Evolutionary conservation across 192 early-diverging fungal species (phyloP).

Genomic region (Dimargaris xerosporica): DNA sequence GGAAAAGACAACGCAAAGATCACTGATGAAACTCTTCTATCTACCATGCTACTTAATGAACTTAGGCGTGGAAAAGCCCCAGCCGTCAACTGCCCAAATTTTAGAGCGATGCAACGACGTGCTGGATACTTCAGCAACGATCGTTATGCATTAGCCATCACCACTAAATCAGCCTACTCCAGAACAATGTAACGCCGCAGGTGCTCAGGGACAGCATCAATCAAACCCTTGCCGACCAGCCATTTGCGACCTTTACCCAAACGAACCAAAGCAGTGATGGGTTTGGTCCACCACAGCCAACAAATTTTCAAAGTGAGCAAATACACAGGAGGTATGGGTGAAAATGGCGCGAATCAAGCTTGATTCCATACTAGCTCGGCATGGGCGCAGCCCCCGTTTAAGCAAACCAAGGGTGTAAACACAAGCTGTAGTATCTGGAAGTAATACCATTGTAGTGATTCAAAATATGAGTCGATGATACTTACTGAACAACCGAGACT

Average conservation of each 20-base stretch:
- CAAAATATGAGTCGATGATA: too few species aligned
- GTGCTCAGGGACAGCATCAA: slow-evolving; percentile 62
- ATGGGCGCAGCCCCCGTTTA: slow-evolving; percentile 7
- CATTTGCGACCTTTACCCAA: slow-evolving; percentile 38
- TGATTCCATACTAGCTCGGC: slow-evolving; percentile 11
- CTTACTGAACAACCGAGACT: slow-evolving; percentile 64
- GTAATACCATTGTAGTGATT: too few species aligned
- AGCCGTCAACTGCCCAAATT: too few species aligned
- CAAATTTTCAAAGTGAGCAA: background rate
- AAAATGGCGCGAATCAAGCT: background rate
- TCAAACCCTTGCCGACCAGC: slow-evolving; percentile 74
- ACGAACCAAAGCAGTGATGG: background rate
- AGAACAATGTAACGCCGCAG: slow-evolving; percentile 75
- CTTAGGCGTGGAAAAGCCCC: too few species aligned
- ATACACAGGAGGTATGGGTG: background rate
- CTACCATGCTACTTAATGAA: too few species aligned
- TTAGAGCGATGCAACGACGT: too few species aligned
- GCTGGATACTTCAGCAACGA: too few species aligned
- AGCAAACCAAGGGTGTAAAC: background rate
- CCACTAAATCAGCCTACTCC: slow-evolving; percentile 17
- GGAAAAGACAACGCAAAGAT: too few species aligned
- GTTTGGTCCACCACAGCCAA: background rate
- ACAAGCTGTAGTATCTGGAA: background rate
- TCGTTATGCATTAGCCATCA: too few species aligned
- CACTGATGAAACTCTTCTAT: too few species aligned